phyloP scores from a whole-genome alignment of 768 basidiomycete species.

The Rossbeevera mucosa region DNA sequence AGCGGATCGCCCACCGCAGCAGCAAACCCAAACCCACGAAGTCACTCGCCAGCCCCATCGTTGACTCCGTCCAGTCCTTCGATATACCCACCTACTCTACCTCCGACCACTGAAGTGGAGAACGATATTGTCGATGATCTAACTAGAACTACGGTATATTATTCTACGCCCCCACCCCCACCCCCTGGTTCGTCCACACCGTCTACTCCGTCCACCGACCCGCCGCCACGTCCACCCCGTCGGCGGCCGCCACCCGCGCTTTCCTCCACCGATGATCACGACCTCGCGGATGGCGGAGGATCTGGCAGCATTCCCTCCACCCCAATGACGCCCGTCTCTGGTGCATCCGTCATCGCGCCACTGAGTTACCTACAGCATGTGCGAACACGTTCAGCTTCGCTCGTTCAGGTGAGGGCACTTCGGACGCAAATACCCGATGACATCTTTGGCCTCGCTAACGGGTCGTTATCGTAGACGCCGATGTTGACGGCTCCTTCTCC shows the following conservation, averaged over 20 bases:
- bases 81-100: constrained; percentile 45
- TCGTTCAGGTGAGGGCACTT: neutral
- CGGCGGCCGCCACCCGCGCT: neutral
- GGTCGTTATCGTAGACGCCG: neutral
- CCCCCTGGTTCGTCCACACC: neutral
- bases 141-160: constrained; percentile 18
- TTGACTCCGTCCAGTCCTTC: constrained; percentile 46
- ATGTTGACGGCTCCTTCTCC: neutral
- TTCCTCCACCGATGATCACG: neutral
- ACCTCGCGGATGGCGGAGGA: neutral
- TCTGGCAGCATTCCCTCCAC: neutral
- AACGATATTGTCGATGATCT: neutral
- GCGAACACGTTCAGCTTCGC: neutral
- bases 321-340: neutral
- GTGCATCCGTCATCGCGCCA: neutral
- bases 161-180: neutral
- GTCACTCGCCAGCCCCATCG: constrained; percentile 17
- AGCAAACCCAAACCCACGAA: neutral
- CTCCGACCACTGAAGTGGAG: constrained; percentile 22
- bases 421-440: neutral
- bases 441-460: neutral
- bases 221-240: neutral
- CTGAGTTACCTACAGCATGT: neutral
- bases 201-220: neutral
- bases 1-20: constrained; percentile 22